phyloP scores from a whole-genome alignment of 176 grass and related monocot genomes.

The Musa acuminata region DNA sequence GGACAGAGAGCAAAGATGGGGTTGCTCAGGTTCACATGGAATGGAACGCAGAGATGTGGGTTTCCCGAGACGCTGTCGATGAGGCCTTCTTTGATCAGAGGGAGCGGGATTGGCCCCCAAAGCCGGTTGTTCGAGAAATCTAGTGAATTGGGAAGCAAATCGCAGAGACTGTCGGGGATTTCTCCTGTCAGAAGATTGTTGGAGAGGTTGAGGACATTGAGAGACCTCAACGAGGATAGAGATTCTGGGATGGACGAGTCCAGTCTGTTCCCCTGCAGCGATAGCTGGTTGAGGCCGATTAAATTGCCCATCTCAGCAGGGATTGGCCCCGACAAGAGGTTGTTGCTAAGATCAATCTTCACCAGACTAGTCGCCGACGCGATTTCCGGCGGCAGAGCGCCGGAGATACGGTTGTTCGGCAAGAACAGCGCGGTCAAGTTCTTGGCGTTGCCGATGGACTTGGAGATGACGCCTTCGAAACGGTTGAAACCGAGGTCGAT shows the following conservation, averaged over 20 bases:
- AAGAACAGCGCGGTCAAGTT: slow-evolving; percentile 73
- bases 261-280: slow-evolving; percentile 63
- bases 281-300: slow-evolving; percentile 62
- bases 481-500: slow-evolving; percentile 75
- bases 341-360: slow-evolving; percentile 83
- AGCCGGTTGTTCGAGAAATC: slow-evolving; percentile 89
- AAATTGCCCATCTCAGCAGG: slow-evolving; percentile 36
- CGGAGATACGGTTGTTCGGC: slow-evolving; percentile 48
- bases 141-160: slow-evolving; percentile 72
- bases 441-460: slow-evolving; percentile 32
- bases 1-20: slow-evolving; percentile 58
- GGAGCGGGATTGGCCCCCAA: slow-evolving; percentile 54
- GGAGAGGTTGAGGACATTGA: slow-evolving; percentile 93
- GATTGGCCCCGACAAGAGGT: slow-evolving; percentile 51
- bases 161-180: slow-evolving; percentile 68
- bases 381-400: slow-evolving; percentile 47
- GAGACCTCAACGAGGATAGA: slow-evolving; percentile 36
- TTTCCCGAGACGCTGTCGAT: slow-evolving; percentile 76
- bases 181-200: slow-evolving; percentile 55
- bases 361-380: slow-evolving; percentile 32
- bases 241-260: slow-evolving; percentile 54
- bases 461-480: slow-evolving; percentile 38
- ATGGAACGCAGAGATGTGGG: slow-evolving; percentile 65
- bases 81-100: slow-evolving; percentile 68
- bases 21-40: slow-evolving; percentile 50